Conservation (phyloP, 306 rosid genomes). For the Prunus padus region DNA sequence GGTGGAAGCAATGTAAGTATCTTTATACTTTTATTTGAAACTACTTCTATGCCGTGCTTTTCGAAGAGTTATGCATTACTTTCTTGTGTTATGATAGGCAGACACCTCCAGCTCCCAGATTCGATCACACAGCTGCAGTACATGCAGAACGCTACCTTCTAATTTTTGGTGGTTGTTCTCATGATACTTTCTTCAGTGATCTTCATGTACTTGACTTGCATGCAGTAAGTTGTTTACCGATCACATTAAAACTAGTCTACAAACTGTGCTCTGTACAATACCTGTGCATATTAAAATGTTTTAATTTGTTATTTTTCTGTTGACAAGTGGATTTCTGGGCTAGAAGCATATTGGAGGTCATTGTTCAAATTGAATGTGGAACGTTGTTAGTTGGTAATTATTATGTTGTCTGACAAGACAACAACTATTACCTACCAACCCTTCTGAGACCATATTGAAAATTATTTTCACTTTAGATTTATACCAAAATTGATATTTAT, state of each 20-base stretch:
- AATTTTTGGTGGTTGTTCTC: constrained; percentile 95
- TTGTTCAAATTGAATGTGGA: not conserved
- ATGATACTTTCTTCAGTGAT: constrained; percentile 82
- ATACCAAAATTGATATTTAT: not conserved
- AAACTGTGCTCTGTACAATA: not conserved
- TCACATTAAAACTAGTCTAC: not conserved
- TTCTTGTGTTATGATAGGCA: constrained; percentile 72
- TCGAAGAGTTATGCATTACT: constrained; percentile 31
- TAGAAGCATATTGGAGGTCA: not conserved
- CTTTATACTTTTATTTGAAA: constrained; percentile 27
- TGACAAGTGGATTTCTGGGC: not conserved
- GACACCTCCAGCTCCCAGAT: constrained; percentile 90
- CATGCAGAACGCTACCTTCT: constrained; percentile 76
- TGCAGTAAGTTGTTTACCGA: constrained; percentile 53
- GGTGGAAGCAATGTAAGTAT: constrained; percentile 63
- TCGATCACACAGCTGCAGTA: constrained; percentile 81
- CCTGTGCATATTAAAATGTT: not conserved
- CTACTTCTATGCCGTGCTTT: constrained; percentile 19
- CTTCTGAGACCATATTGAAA: not conserved
- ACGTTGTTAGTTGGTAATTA: not conserved
- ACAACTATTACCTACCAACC: not conserved
- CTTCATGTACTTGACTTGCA: constrained; percentile 84
- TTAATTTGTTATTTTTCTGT: not conserved
- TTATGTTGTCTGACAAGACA: not conserved
- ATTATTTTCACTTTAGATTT: not conserved